These are phyloP conservation scores for Herpetomonas samuelpessoai DNA, from an alignment of 208 protist genomes.

Conservation along the genomic window DNA sequence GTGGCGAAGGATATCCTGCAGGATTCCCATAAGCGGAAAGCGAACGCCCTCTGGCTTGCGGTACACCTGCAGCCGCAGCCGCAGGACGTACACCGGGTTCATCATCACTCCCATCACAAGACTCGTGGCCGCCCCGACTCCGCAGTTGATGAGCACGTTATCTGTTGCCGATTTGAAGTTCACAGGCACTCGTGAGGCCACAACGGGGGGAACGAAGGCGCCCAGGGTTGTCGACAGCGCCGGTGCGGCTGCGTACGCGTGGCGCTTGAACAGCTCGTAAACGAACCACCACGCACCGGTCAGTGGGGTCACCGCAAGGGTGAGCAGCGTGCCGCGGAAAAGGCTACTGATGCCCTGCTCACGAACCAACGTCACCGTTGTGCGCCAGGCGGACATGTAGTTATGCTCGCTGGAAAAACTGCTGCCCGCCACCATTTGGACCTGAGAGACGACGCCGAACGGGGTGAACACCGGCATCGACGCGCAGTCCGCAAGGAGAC, in stretches of 20 bases:
- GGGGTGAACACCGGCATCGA: slow-evolving; percentile 81
- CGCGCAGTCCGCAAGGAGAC: slow-evolving; percentile 58
- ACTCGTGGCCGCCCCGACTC: slow-evolving; percentile 56
- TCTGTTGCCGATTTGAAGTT: slow-evolving; percentile 61
- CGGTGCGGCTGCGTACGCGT: slow-evolving; percentile 38
- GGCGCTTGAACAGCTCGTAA: slow-evolving; percentile 73
- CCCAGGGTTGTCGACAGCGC: slow-evolving; percentile 17
- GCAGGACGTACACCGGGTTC: slow-evolving; percentile 84
- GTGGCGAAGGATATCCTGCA: slow-evolving; percentile 41
- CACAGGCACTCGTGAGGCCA: slow-evolving; percentile 27
- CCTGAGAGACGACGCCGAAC: slow-evolving; percentile 77
- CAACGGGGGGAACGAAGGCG: slow-evolving; percentile 14
- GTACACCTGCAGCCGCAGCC: slow-evolving; percentile 61
- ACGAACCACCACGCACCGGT: slow-evolving; percentile 82
- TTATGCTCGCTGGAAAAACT: slow-evolving; percentile 54
- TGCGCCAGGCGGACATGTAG: slow-evolving; percentile 68
- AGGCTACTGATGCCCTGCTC: slow-evolving; percentile 59
- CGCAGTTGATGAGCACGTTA: slow-evolving; percentile 69
- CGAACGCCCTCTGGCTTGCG: slow-evolving; percentile 28
- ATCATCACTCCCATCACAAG: slow-evolving; percentile 59
- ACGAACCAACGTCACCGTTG: slow-evolving; percentile 44
- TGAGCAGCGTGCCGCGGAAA: slow-evolving; percentile 72
- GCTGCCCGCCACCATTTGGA: slow-evolving; percentile 81
- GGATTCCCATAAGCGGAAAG: slow-evolving; percentile 42
- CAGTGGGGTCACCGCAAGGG: slow-evolving; percentile 62